Evolutionary conservation across 768 basidiomycete species (phyloP), one percentile per base, ranked within the genome.

Genomic region (Multifurca ochricompacta): DNA sequence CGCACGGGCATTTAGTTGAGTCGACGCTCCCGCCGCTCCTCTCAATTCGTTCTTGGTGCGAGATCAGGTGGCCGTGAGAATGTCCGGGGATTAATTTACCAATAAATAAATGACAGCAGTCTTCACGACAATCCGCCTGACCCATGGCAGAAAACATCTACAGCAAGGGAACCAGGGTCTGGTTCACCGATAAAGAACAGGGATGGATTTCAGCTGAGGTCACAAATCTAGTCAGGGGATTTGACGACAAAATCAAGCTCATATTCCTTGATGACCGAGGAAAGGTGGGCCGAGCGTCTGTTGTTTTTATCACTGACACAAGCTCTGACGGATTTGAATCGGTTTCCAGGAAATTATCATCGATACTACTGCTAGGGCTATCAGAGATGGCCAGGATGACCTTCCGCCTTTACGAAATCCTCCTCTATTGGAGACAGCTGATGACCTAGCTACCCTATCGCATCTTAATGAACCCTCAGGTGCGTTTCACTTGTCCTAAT

Each of bases 401-500:
- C 77, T 97, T 7, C 96, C 96, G 40, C 96, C 94, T 39, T 73
- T 99, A 64, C 86, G 94, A 61, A 98, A 99, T 72, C 96, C 96
- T 30, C 96, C 95, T 31, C 73, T 97, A 48, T 75, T 99, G 57
- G 96, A 99, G 74, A 91, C 91, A 16, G 91, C 93, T 28, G 96
- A 99, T 71, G 96, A 99, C 76, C 77, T 99, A 67, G 94, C 96
- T 44, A 96, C 94, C 51, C 82, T 99, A 64, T 96, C 92, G 44
- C 93, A 98, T 76, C 77, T 99, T 62, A 98, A 98, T 68, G 96
- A 99, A 69, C 95, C 96, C 49, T 91, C 88, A 64, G 95, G 95
- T 94, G 62, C 46, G 79, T 65, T 16, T 11, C 37, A 25, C 25
- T 16, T 39, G 30, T 30, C 46, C n/a, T 7, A 43, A 41, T 60